Conservation (phyloP, 768 basidiomycete species). For the Naganishia kalamii region DNA sequence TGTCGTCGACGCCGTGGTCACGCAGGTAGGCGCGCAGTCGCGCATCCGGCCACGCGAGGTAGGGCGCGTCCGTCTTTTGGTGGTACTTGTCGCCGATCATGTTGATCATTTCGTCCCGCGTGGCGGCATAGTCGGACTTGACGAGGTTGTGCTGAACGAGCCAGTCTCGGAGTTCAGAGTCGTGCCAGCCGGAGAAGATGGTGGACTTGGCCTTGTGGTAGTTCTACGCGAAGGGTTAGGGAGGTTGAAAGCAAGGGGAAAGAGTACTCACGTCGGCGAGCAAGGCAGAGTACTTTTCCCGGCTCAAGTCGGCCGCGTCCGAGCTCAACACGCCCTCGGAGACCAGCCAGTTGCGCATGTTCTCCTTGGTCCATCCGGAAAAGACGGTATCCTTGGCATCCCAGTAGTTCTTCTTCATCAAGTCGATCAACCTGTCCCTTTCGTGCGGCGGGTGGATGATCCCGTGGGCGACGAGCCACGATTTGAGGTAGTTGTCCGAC, state of each 20-base stretch:
- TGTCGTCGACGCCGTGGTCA: slow-evolving; percentile 66
- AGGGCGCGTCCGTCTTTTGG: slow-evolving; percentile 56
- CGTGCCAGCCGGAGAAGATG: slow-evolving; percentile 58
- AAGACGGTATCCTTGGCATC: slow-evolving; percentile 47
- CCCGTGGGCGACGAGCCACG: slow-evolving; percentile 77
- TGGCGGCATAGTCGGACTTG: slow-evolving; percentile 65
- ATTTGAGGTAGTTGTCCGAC: slow-evolving; percentile 74
- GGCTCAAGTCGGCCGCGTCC: slow-evolving; percentile 47
- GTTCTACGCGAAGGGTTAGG: slow-evolving; percentile 32
- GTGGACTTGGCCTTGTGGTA: slow-evolving; percentile 48
- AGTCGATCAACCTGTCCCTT: slow-evolving; percentile 56
- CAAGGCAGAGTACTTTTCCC: slow-evolving; percentile 72
- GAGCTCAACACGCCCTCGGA: slow-evolving; percentile 44
- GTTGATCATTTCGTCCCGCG: slow-evolving; percentile 57
- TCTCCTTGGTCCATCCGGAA: slow-evolving; percentile 40
- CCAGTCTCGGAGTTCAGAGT: slow-evolving; percentile 70
- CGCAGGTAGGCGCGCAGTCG: slow-evolving; percentile 82
- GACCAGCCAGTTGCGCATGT: slow-evolving; percentile 44
- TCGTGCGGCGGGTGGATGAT: slow-evolving; percentile 60
- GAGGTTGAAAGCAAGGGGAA: background rate
- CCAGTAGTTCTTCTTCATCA: slow-evolving; percentile 79
- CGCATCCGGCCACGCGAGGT: slow-evolving; percentile 87
- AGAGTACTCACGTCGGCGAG: slow-evolving; percentile 47
- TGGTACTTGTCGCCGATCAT: slow-evolving; percentile 52
- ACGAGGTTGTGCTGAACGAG: slow-evolving; percentile 66